These are phyloP conservation scores for Cephalotrichum gorgonifer DNA, from an alignment of 2,329 filamentous ascomycete species.

Conservation along the genomic window DNA sequence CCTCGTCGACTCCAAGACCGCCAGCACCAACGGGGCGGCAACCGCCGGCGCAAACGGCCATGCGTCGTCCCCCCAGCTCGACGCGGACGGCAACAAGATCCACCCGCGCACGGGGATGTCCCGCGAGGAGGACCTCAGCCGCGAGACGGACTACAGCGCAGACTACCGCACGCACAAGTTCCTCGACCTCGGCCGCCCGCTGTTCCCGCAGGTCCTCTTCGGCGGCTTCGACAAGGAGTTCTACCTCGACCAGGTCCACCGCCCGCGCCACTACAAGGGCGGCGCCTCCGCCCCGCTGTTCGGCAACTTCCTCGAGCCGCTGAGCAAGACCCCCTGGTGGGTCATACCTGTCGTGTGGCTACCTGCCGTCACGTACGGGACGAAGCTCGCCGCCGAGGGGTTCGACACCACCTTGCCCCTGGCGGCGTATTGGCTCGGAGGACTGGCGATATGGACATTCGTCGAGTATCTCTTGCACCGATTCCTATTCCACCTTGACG, in stretches of 20 bases:
- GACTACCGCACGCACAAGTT: conserved; percentile 94
- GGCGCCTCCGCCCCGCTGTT: conserved; percentile 88
- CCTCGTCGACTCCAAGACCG: conserved; percentile 49
- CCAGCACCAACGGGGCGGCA: conserved; percentile 23
- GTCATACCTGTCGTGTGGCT: conserved; percentile 76
- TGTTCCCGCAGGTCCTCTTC: conserved; percentile 80
- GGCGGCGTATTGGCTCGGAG: conserved; percentile 55
- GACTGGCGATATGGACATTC: conserved; percentile 75
- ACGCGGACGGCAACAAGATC: conserved; percentile 21
- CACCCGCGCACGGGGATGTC: conserved; percentile 77
- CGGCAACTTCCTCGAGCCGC: conserved; percentile 96
- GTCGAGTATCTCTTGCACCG: conserved; percentile 84
- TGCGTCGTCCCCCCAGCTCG: conserved; percentile 15
- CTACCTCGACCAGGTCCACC: conserved; percentile 91
- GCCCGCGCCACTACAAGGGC: conserved; percentile 90
- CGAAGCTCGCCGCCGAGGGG: conserved; percentile 52
- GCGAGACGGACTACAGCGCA: conserved; percentile 63
- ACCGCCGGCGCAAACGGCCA: conserved; percentile 16
- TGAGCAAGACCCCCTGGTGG: conserved; percentile 93
- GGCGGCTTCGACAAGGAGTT: conserved; percentile 91
- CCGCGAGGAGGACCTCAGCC: conserved; percentile 72
- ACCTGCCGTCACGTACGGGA: conserved; percentile 67
- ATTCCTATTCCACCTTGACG: conserved; percentile 87
- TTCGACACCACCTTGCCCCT: conserved; percentile 38
- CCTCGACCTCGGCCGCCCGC: conserved; percentile 73